phyloP scores from a whole-genome alignment of 768 basidiomycete species.

The Boletales sp. region DNA sequence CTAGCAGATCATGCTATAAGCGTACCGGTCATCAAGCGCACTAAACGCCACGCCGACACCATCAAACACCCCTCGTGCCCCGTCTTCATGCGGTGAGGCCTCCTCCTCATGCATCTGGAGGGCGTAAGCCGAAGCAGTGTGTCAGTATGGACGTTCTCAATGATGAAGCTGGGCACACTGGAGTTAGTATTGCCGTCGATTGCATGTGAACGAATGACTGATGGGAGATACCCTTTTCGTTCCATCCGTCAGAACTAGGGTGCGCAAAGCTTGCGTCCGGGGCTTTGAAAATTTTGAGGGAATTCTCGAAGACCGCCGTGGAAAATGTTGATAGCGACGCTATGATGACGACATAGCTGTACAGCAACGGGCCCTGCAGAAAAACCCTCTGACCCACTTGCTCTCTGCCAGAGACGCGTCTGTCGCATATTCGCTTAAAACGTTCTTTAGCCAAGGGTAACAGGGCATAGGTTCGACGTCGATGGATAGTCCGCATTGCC shows the following conservation, averaged over 20 bases:
- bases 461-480: slow-evolving; percentile 13
- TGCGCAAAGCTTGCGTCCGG: not conserved
- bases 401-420: slow-evolving; percentile 2
- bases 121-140: slow-evolving; percentile 7
- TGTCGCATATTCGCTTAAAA: slow-evolving; percentile 14
- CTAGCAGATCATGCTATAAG: slow-evolving; percentile 4
- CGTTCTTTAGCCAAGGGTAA: slow-evolving; percentile 11
- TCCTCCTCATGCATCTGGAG: slow-evolving; percentile 2
- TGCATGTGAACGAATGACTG: not conserved
- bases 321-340: slow-evolving; percentile 6
- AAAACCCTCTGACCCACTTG: slow-evolving; percentile 17
- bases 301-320: slow-evolving; percentile 9
- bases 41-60: slow-evolving; percentile 13
- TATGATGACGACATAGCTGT: slow-evolving; percentile 8
- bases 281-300: slow-evolving; percentile 3
- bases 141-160: slow-evolving; percentile 3
- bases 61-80: slow-evolving; percentile 12
- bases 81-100: slow-evolving; percentile 6
- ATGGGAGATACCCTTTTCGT: slow-evolving; percentile 8
- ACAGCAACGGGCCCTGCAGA: slow-evolving; percentile 18
- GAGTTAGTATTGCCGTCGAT: slow-evolving; percentile 4
- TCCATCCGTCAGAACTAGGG: slow-evolving; percentile 12
- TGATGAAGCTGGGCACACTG: not conserved
- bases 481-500: slow-evolving; percentile 10
- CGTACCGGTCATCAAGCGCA: slow-evolving; percentile 15